Evolutionary conservation across 1,139 yeast species (phyloP), one percentile per base, ranked within the genome.

Genomic region (Nadsonia commutata): DNA sequence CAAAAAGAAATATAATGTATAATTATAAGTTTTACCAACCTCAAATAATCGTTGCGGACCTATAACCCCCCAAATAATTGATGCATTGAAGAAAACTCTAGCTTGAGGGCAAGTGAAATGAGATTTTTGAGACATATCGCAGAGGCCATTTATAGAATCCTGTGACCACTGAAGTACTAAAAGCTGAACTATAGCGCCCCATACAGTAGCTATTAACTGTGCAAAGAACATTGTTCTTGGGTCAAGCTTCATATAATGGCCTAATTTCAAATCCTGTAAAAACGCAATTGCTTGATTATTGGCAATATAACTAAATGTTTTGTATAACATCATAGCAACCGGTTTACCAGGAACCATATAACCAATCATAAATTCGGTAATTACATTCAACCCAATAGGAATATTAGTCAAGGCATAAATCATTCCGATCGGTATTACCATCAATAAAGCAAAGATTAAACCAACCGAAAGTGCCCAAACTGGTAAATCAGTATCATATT

Each of bases 1-100:
- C 31, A 71, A 49, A 55, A 74, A 71, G 46, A 70, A 68, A 56
- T 58, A 68, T 40, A 68, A 54, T 20, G 71, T 54, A 7, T 63
- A 59, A 45, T 64, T 64, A 50, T 69, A 70, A 20, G 64, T 46
- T 38, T 57, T 52, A 13, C 64, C 62, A 3, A 49, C 44, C 20
- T 56, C 38, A 63, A 60, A 49, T 72, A 72, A 42, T 66, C 70
- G 50, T 65, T 70, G 60, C 1, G 81, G 79, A 1, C 81, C 82
- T 50, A 77, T 71, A 9, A 73, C 72, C 45, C 83, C 82, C 84
- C 84, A 79, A 40, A 74, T 65, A 36, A 78, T 69, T 3, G 78
- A 70, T 6, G 83, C 76, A 42, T 67, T 66, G 60, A 65, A 76
- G 56, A 69, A 74, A 1, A 70, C 70, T 23, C 61, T 62, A 8